Evolutionary conservation across 192 early-diverging fungal species (phyloP).

Genomic region (Gonapodya sp.): DNA sequence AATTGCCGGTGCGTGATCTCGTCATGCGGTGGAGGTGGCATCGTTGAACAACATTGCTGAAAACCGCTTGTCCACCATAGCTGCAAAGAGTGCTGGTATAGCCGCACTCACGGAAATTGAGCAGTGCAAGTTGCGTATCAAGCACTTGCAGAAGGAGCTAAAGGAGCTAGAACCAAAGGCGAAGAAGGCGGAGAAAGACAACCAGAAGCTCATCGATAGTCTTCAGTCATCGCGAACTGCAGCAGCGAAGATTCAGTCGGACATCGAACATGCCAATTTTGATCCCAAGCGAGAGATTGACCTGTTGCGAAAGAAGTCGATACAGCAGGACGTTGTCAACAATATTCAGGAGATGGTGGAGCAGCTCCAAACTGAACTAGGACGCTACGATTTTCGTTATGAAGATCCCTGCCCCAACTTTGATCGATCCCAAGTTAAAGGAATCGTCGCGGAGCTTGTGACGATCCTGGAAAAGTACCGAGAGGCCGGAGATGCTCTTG

Average conservation of each 20-base stretch:
- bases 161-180: constrained; percentile 58
- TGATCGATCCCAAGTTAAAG: constrained; percentile 80
- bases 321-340: constrained; percentile 12
- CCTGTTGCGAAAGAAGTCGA: constrained; percentile 21
- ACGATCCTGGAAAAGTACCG: constrained; percentile 56
- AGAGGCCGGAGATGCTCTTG: constrained; percentile 68
- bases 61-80: constrained; percentile 19
- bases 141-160: constrained; percentile 62
- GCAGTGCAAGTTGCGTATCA: constrained; percentile 72
- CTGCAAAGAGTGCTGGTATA: constrained; percentile 51
- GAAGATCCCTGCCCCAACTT: constrained; percentile 75
- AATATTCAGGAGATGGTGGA: constrained; percentile 40
- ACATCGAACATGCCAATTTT: background rate
- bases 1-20: constrained; percentile 46
- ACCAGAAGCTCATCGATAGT: constrained; percentile 16
- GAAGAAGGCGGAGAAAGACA: constrained; percentile 55
- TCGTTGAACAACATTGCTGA: constrained; percentile 19
- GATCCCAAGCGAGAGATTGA: constrained; percentile 32
- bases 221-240: background rate
- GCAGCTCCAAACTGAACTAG: constrained; percentile 34
- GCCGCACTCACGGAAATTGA: constrained; percentile 60
- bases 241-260: background rate
- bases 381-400: constrained; percentile 72
- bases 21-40: background rate
- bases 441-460: constrained; percentile 86